Evolutionary conservation across 179 eudicot species (phyloP).

Genomic region (Gypsophila paniculata): DNA sequence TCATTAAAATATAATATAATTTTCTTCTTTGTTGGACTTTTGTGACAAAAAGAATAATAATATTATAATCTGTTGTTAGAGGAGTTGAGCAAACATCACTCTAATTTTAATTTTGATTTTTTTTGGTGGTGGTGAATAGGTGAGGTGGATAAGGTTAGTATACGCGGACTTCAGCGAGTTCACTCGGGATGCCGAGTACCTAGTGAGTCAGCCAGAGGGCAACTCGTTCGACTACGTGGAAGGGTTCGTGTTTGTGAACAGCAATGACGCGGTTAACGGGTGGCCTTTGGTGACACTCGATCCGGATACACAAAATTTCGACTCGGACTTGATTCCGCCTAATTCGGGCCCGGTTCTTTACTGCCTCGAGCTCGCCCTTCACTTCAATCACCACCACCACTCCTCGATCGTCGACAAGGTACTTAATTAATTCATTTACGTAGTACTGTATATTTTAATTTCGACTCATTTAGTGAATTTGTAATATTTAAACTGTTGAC

Average conservation of each 20-base stretch:
- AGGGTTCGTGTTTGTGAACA: constrained; percentile 75
- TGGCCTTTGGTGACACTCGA: constrained; percentile 57
- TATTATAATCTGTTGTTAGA: no score
- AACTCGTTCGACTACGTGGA: constrained; percentile 71
- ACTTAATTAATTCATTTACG: no score
- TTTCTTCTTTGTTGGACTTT: no score
- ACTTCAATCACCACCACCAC: constrained; percentile 33
- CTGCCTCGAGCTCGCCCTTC: constrained; percentile 70
- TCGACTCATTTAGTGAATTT: no score
- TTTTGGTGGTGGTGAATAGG: constrained; percentile 40
- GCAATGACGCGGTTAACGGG: constrained; percentile 70
- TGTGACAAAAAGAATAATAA: no score
- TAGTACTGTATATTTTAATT: no score
- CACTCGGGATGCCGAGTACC: constrained; percentile 64
- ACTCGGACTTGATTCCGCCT: constrained; percentile 43
- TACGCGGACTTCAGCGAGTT: constrained; percentile 64
- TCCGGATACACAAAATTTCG: constrained; percentile 36
- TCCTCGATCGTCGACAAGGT: constrained; percentile 44
- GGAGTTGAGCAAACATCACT: no score
- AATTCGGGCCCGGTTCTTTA: constrained; percentile 57
- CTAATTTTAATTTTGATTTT: no score
- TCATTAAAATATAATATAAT: no score
- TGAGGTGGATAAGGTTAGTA: constrained; percentile 86
- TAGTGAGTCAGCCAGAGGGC: constrained; percentile 41
- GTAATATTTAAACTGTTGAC: no score